A percentile compares a stretch with the other conserved stretches of the same genome.
phyloP scores from a whole-genome alignment of 257 asterid species.

The Ilex asprella region DNA sequence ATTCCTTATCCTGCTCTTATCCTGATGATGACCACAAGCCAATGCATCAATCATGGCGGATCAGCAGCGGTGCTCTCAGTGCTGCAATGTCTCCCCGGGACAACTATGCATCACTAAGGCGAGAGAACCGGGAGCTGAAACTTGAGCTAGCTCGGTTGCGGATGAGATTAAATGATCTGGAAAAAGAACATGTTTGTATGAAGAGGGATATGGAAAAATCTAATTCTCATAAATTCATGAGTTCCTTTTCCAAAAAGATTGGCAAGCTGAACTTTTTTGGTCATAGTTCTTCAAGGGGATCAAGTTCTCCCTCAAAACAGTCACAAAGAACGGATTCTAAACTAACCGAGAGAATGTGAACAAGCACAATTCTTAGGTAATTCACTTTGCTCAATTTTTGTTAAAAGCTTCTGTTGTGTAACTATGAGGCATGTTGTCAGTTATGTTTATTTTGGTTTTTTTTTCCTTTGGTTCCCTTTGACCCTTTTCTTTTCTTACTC shows the following conservation, averaged over 20 bases:
- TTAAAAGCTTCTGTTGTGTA: constrained; percentile 12
- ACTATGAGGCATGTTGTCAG: constrained; percentile 10
- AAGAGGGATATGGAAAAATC: constrained; percentile 86
- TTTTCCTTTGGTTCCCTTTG: neutral
- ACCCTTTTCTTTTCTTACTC: constrained; percentile 7
- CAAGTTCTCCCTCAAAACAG: constrained; percentile 76
- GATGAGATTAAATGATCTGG: constrained; percentile 88
- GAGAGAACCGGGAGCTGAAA: constrained; percentile 86
- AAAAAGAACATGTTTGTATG: constrained; percentile 90
- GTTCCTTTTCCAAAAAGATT: constrained; percentile 67
- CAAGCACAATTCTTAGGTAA: constrained; percentile 28
- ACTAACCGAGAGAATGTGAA: constrained; percentile 51
- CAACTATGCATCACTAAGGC: constrained; percentile 81
- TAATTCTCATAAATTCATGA: constrained; percentile 60
- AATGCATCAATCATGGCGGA: constrained; percentile 78
- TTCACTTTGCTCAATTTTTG: constrained; percentile 6
- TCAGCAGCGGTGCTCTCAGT: constrained; percentile 81
- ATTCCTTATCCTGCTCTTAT: constrained; percentile 52
- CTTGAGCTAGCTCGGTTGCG: constrained; percentile 86
- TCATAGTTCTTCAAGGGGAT: constrained; percentile 54
- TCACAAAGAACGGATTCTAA: constrained; percentile 70
- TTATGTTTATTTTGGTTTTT: constrained; percentile 4
- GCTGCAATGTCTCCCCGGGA: constrained; percentile 94
- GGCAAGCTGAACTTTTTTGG: constrained; percentile 64
- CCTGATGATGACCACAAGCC: constrained; percentile 87